Base-by-base conservation (phyloP, 2,329 filamentous ascomycete species). In the Neonectria coccinea region DNA sequence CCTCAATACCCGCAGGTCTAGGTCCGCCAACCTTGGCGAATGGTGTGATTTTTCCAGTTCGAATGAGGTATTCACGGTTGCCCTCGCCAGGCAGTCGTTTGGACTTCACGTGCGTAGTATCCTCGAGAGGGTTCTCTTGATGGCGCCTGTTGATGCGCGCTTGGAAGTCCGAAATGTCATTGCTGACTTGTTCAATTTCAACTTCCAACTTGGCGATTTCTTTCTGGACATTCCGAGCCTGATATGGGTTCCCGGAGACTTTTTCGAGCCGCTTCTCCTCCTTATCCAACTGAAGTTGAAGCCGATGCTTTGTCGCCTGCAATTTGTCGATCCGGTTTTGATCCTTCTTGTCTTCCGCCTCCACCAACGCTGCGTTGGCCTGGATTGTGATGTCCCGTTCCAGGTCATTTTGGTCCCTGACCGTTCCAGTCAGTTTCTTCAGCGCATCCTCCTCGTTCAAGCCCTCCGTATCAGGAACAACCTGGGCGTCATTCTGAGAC, bases 1-100 rank as follows among this genome's bases (percentile, higher is more conserved):
- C 91, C 48, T 90, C 85, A 3, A 89, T 84, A 3, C 86, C 88
- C 29, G 87, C 83, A 4, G 84, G 84, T 2, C 89, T 81, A n/a
- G 87, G 84, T 14, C 88, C 85, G 27, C 89, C 89, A 71, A 97
- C 87, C 67, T 91, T 92, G 8, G 94, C 92, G 74, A 99, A 99
- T 0, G 96, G 96, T 0, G 96, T 99, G 70, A 99, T 98, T 80
- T 98, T 98, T 66, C 96, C 96, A 0, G 95, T 99, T 29, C 96
- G 89, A 53, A 99, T 96, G 51, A 99, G 86, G 76, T 92, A 99
- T 51, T 97, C 94, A 55, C 94, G 88, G 65, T 93, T 89, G 25
- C 88, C 93, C 81, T 98, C 96, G 65, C 92, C 92, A 1, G 92
- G 89, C 61, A 95, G 80, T 58, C 88, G 88, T 63, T 85, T 84